Conservation (phyloP, 352 stramenopile species). For the Pythium rishiriense region DNA sequence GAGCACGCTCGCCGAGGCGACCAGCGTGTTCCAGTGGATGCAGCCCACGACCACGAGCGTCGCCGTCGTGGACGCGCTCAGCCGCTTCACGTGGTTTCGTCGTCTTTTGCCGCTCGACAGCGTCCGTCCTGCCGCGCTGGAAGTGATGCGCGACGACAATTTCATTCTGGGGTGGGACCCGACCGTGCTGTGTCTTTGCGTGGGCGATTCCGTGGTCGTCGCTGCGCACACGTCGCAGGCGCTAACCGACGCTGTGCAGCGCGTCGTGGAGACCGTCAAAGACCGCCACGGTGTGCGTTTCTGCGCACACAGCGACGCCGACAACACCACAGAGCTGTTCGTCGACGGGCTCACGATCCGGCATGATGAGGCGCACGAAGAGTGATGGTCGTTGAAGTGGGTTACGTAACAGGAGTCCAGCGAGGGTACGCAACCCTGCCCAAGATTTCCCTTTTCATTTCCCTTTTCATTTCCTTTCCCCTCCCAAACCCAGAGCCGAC, state of each 20-base stretch:
- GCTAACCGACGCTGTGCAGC: not conserved
- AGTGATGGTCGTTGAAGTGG: no score
- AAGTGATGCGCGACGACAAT: not conserved
- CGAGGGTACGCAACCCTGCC: no score
- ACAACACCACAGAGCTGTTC: not conserved
- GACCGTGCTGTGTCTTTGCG: not conserved
- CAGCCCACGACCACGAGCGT: not conserved
- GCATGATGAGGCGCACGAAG: no score
- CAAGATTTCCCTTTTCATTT: no score
- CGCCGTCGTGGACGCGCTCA: not conserved
- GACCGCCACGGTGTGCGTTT: not conserved
- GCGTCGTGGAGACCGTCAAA: not conserved
- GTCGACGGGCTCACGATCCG: not conserved
- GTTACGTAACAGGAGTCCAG: no score
- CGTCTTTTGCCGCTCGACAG: not conserved
- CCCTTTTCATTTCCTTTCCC: no score
- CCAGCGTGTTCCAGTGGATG: not conserved
- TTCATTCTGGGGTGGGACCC: not conserved
- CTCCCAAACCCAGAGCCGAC: no score
- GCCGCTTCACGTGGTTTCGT: not conserved
- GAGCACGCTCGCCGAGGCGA: not conserved
- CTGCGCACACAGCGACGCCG: not conserved
- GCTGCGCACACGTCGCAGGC: not conserved
- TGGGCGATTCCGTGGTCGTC: not conserved
- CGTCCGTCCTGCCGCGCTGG: not conserved